A percentile compares a stretch with the other conserved stretches of the same genome.
These are phyloP conservation scores for Eremomyces bilateralis DNA, from an alignment of 495 filamentous ascomycete genomes.

Conservation along the genomic window DNA sequence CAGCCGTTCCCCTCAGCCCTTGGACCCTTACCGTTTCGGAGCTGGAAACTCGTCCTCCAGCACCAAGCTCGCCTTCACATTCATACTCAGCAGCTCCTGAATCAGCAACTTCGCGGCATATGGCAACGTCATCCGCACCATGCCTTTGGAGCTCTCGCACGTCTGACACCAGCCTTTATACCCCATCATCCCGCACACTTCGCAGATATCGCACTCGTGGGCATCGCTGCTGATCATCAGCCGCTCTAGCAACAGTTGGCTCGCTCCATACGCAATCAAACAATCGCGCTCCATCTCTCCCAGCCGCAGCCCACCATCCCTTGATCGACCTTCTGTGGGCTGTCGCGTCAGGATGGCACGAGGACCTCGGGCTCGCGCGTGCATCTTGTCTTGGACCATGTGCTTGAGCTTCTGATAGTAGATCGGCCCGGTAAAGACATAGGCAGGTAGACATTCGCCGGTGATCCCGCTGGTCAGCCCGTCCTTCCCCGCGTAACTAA, in stretches of 20 bases:
- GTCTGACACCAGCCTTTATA: conserved; percentile 83
- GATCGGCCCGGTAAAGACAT: conserved; percentile 96
- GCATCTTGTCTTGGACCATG: conserved; percentile 99
- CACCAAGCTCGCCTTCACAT: conserved; percentile 67
- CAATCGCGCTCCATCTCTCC: conserved; percentile 99
- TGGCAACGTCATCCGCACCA: conserved; percentile 87
- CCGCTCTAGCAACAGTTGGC: conserved; percentile 77
- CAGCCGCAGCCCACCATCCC: conserved; percentile 77
- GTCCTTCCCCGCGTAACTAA: conserved; percentile 90
- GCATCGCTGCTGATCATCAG: conserved; percentile 86
- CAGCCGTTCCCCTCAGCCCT: no score
- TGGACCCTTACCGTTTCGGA: no score
- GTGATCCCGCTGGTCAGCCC: conserved; percentile 91
- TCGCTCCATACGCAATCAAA: conserved; percentile 71
- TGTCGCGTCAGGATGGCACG: conserved; percentile 83
- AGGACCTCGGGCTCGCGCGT: conserved; percentile 76
- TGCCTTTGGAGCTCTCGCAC: conserved; percentile 58
- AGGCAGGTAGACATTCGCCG: conserved; percentile 76
- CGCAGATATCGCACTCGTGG: conserved; percentile 80
- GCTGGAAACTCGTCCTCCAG: conserved; percentile 83
- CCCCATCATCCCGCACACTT: conserved; percentile 80
- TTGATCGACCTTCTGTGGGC: conserved; percentile 84
- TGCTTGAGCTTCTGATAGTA: conserved; percentile 99
- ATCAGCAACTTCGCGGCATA: conserved; percentile 95
- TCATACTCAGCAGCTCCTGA: conserved; percentile 95